Conservation (phyloP, 2,329 filamentous ascomycete species). For the Coleophoma cylindrospora region DNA sequence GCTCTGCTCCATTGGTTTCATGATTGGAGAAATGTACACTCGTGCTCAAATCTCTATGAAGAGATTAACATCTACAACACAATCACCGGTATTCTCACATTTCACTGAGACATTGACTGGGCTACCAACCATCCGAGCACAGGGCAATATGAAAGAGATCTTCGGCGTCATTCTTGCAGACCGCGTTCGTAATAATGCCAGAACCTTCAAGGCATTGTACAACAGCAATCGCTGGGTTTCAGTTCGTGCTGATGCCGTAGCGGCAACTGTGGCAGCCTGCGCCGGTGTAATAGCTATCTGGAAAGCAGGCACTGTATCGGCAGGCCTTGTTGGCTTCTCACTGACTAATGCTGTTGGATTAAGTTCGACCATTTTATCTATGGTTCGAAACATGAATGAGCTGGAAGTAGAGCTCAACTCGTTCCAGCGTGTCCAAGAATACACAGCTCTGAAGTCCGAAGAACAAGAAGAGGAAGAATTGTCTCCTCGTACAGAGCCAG, state of each 20-base stretch:
- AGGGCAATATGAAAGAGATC: conserved; percentile 36
- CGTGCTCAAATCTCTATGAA: background rate
- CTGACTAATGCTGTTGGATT: conserved; percentile 19
- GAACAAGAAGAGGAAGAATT: background rate
- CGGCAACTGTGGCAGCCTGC: background rate
- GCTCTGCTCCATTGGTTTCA: background rate
- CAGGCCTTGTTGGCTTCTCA: background rate
- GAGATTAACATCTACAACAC: background rate
- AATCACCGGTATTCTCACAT: conserved; percentile 36
- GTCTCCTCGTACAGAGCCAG: background rate
- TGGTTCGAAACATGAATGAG: conserved; percentile 12
- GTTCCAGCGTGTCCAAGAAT: background rate
- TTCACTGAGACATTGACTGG: conserved; percentile 39
- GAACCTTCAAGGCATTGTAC: conserved; percentile 42
- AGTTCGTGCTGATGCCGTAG: conserved; percentile 37
- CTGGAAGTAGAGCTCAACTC: conserved; percentile 10
- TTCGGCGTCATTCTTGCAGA: conserved; percentile 46
- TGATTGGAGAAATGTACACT: background rate
- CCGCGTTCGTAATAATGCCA: conserved; percentile 41
- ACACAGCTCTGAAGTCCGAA: background rate
- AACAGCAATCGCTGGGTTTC: conserved; percentile 55
- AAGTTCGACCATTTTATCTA: conserved; percentile 4
- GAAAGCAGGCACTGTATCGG: background rate
- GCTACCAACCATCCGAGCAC: conserved; percentile 34
- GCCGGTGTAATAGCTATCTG: background rate